phyloP scores from a whole-genome alignment of 352 stramenopile genomes.

The Phytophthora hibernalis region DNA sequence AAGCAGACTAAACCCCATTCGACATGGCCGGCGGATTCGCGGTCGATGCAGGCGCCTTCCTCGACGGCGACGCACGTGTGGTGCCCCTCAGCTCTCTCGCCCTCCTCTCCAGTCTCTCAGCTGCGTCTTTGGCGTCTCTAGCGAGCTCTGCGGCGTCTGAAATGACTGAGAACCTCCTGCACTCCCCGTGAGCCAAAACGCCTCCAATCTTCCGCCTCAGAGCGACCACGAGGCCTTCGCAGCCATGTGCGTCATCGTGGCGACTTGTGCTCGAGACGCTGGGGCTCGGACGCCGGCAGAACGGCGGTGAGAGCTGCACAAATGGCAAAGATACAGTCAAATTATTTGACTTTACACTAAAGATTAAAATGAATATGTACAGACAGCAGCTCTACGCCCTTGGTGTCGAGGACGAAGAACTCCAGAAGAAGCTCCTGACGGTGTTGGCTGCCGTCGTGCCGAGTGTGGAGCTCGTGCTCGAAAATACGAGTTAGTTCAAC shows the following conservation, averaged over 20 bases:
- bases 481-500: conserved; percentile 39
- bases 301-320: conserved; percentile 23
- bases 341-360: conserved; percentile 25
- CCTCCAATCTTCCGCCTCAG: background rate
- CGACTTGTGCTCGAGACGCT: conserved; percentile 30
- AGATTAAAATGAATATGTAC: background rate
- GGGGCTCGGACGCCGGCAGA: conserved; percentile 7
- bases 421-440: conserved; percentile 35
- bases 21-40: conserved; percentile 18
- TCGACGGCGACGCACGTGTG: conserved; percentile 22
- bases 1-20: no score
- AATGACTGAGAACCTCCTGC: conserved; percentile 18
- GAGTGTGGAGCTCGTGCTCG: conserved; percentile 38
- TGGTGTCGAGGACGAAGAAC: conserved; percentile 38
- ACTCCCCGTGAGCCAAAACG: background rate
- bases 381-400: conserved; percentile 42
- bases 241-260: conserved; percentile 42
- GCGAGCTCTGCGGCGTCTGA: conserved; percentile 30
- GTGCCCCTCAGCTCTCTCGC: conserved; percentile 23
- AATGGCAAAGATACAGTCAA: background rate
- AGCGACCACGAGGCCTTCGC: conserved; percentile 27
- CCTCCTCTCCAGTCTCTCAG: conserved; percentile 18
- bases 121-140: conserved; percentile 30
- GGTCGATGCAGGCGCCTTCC: conserved; percentile 11
- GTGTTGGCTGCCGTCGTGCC: conserved; percentile 27